Percentiles rank a stretch among this genome's conserved stretches.
These are phyloP conservation scores for Colletotrichum limetticola DNA, from an alignment of 2,329 filamentous ascomycete species.

Conservation along the genomic window DNA sequence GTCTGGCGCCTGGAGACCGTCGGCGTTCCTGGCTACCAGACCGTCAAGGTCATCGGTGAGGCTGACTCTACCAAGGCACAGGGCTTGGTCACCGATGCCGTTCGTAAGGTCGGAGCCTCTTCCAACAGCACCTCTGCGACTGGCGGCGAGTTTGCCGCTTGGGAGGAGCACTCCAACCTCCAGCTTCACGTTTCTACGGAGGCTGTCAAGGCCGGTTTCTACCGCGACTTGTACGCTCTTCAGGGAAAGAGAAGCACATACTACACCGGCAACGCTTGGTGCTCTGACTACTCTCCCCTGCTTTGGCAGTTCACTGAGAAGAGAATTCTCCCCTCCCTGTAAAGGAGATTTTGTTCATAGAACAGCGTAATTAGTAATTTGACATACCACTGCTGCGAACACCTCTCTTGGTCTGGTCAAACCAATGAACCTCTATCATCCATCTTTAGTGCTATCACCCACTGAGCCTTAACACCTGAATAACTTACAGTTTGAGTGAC, in stretches of 20 bases:
- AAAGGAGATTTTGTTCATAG: not conserved
- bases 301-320: conserved; percentile 34
- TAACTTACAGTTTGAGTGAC: not conserved
- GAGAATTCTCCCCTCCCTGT: conserved; percentile 15
- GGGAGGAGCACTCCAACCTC: conserved; percentile 26
- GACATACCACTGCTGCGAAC: not conserved
- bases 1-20: conserved; percentile 35
- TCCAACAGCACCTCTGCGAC: conserved; percentile 11
- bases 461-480: too few species aligned
- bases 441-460: too few species aligned
- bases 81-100: conserved; percentile 15
- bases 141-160: conserved; percentile 15
- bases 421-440: too few species aligned
- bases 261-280: conserved; percentile 30
- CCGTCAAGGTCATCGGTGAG: conserved; percentile 37
- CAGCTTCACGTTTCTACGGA: conserved; percentile 32
- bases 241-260: conserved; percentile 30
- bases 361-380: not conserved
- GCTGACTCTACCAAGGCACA: conserved; percentile 20
- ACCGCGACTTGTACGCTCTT: conserved; percentile 28
- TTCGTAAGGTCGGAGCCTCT: conserved; percentile 7
- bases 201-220: conserved; percentile 30
- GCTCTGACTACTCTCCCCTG: conserved; percentile 34
- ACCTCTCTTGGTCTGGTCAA: not conserved
- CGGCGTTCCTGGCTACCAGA: conserved; percentile 37